These are phyloP conservation scores for Trichocomaceae sp. DNA, from an alignment of 2,329 filamentous ascomycete genomes.

Conservation along the genomic window DNA sequence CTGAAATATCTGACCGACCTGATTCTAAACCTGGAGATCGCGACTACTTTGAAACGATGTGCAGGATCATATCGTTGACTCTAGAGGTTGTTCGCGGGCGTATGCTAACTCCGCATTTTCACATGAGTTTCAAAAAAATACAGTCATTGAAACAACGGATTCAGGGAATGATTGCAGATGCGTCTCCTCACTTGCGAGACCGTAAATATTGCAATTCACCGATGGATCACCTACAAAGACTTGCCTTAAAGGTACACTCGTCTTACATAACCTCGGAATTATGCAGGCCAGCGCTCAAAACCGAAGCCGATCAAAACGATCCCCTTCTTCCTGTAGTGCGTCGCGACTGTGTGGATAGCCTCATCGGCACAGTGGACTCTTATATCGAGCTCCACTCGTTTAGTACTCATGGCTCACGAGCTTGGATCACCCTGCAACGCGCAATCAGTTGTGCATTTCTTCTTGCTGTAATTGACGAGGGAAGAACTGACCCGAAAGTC, in stretches of 20 bases:
- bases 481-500: conserved; percentile 35
- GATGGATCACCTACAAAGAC: conserved; percentile 53
- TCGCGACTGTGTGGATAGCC: conserved; percentile 49
- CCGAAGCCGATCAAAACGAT: conserved; percentile 40
- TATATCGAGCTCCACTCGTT: conserved; percentile 51
- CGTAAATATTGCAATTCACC: conserved; percentile 35
- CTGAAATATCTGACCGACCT: conserved; percentile 45
- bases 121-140: conserved; percentile 50
- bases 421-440: conserved; percentile 43
- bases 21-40: conserved; percentile 44
- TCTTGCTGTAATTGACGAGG: conserved; percentile 41
- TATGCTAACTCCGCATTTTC: conserved; percentile 47
- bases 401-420: conserved; percentile 38
- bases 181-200: conserved; percentile 52
- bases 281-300: conserved; percentile 54
- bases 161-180: conserved; percentile 52
- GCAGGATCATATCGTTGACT: conserved; percentile 47
- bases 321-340: conserved; percentile 37
- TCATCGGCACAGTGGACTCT: conserved; percentile 52
- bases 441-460: conserved; percentile 44
- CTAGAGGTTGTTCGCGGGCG: conserved; percentile 56
- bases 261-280: conserved; percentile 59
- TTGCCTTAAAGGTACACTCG: conserved; percentile 55
- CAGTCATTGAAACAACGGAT: conserved; percentile 53
- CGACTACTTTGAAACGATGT: conserved; percentile 54